Percentiles rank a stretch among this genome's conserved stretches.
Evolutionary conservation across 306 rosid species (phyloP).

Genomic region (Sophora flavescens): DNA sequence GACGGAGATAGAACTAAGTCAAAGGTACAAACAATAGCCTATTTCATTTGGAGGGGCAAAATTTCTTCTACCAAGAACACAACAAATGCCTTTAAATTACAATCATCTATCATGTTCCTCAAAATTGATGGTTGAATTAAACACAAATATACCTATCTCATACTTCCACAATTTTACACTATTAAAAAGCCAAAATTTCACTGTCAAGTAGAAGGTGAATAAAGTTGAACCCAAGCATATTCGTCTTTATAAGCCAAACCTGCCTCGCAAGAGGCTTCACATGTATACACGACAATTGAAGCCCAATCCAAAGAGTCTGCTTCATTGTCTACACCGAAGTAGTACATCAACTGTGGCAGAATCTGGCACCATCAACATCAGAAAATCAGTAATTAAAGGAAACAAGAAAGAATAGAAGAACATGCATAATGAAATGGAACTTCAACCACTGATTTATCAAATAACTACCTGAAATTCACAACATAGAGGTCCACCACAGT

Average conservation of each 20-base stretch:
- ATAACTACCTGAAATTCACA: too few species aligned
- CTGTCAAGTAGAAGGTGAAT: conserved; percentile 42
- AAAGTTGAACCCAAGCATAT: conserved; percentile 77
- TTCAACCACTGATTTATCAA: too few species aligned
- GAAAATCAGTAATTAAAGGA: too few species aligned
- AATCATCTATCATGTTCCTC: not conserved
- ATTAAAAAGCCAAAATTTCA: not conserved
- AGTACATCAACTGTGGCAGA: too few species aligned
- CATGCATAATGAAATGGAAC: too few species aligned
- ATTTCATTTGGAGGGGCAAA: not conserved
- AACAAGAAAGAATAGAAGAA: too few species aligned
- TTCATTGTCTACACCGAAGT: too few species aligned
- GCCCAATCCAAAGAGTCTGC: too few species aligned
- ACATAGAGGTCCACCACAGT: conserved; percentile 48
- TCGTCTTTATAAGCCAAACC: conserved; percentile 65
- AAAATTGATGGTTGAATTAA: conserved; percentile 22
- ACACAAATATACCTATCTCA: not conserved
- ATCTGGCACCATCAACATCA: too few species aligned
- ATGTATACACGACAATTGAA: conserved; percentile 65
- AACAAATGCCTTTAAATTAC: conserved; percentile 9
- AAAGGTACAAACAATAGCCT: too few species aligned
- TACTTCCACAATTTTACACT: not conserved
- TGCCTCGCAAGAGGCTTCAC: conserved; percentile 74
- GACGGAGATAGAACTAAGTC: too few species aligned
- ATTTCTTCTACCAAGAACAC: not conserved